Conservation (phyloP, 2,329 filamentous ascomycete species). For the Dactylellina parvicollis region DNA sequence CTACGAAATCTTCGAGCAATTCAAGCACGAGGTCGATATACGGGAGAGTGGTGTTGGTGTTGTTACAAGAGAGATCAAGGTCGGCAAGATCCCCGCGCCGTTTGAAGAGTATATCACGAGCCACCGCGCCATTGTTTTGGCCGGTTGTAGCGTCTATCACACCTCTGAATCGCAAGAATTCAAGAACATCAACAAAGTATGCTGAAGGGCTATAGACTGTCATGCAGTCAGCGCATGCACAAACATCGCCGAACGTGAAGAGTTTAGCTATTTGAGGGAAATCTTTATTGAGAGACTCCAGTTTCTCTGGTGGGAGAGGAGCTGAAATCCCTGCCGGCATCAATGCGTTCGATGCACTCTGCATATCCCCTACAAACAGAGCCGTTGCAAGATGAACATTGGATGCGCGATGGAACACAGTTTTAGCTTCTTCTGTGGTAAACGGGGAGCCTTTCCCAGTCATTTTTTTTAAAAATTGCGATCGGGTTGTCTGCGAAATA, state of each 20-base stretch:
- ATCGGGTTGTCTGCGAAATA: background rate
- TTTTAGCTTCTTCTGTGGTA: background rate
- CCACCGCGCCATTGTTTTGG: background rate
- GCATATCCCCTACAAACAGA: constrained; percentile 7
- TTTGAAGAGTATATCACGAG: constrained; percentile 55
- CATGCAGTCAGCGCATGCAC: constrained; percentile 55
- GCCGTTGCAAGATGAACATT: background rate
- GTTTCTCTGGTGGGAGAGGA: background rate
- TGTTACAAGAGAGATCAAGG: constrained; percentile 58
- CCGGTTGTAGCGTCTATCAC: constrained; percentile 31
- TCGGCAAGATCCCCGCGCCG: constrained; percentile 58
- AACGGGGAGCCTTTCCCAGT: background rate
- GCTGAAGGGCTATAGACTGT: constrained; percentile 54
- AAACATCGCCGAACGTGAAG: constrained; percentile 33
- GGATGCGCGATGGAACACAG: background rate
- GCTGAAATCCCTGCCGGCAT: background rate
- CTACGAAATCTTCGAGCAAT: constrained; percentile 57
- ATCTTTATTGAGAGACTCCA: constrained; percentile 14
- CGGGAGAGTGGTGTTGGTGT: constrained; percentile 58
- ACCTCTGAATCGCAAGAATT: constrained; percentile 53
- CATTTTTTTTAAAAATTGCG: constrained; percentile 3
- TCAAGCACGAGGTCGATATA: constrained; percentile 60
- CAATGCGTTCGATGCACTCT: constrained; percentile 1
- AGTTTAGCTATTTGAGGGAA: constrained; percentile 22
- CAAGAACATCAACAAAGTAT: constrained; percentile 58